These are phyloP conservation scores for Beauveria sp. DNA, from an alignment of 2,329 filamentous ascomycete species.

Conservation along the genomic window DNA sequence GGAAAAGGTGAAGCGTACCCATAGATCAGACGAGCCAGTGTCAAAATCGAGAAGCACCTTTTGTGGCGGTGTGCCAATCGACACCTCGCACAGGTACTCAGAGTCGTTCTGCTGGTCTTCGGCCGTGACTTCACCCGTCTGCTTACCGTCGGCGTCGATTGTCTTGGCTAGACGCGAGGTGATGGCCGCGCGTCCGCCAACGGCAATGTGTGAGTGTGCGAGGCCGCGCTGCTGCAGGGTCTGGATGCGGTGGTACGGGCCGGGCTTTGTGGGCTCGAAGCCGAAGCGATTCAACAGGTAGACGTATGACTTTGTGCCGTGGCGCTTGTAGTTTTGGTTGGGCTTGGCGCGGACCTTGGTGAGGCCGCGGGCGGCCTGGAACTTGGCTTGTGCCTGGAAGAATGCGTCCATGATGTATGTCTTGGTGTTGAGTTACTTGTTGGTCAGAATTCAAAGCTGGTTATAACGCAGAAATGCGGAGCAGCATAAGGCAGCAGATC, in stretches of 20 bases:
- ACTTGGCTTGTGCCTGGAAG: slow-evolving; percentile 6
- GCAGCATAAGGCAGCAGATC: too few species aligned
- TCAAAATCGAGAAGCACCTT: slow-evolving; percentile 34
- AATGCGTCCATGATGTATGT: neutral
- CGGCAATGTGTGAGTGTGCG: neutral
- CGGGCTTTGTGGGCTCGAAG: slow-evolving; percentile 5
- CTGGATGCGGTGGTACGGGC: neutral
- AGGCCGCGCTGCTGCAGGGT: slow-evolving; percentile 4
- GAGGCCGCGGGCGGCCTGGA: slow-evolving; percentile 1
- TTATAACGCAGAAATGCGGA: too few species aligned
- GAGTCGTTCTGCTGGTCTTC: slow-evolving; percentile 9
- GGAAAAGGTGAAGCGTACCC: slow-evolving; percentile 17
- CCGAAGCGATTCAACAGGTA: slow-evolving; percentile 8
- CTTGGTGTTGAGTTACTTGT: neutral
- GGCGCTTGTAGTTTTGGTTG: slow-evolving; percentile 7
- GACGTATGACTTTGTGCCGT: slow-evolving; percentile 8
- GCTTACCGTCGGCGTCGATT: neutral
- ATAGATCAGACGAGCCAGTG: slow-evolving; percentile 34
- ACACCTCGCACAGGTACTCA: slow-evolving; percentile 8
- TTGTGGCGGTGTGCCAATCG: slow-evolving; percentile 26
- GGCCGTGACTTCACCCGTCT: slow-evolving; percentile 6
- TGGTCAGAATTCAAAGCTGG: too few species aligned
- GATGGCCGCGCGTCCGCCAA: neutral
- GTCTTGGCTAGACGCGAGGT: neutral
- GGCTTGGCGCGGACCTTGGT: slow-evolving; percentile 4